Evolutionary conservation across 2,329 filamentous ascomycete genomes (phyloP).

Genomic region (Colletotrichum brevisporum): DNA sequence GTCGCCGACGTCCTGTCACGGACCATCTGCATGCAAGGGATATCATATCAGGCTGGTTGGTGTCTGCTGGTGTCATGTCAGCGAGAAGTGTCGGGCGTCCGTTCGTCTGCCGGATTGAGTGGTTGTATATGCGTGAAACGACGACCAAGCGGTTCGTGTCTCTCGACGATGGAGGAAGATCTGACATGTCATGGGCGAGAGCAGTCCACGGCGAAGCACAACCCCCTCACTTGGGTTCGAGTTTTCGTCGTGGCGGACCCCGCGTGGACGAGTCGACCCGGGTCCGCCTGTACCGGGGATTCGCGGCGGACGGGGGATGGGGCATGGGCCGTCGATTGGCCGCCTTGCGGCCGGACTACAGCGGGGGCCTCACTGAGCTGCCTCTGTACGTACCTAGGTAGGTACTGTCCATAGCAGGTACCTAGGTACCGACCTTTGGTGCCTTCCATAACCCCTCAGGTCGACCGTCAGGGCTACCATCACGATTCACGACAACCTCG

Average conservation of each 20-base stretch:
- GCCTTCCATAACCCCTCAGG: no score
- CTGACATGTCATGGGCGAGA: conserved; percentile 24
- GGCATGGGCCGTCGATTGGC: conserved; percentile 9
- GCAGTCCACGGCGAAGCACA: conserved; percentile 2
- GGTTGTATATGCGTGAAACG: background rate
- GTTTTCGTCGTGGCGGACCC: background rate
- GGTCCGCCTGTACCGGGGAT: background rate
- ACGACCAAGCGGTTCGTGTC: background rate
- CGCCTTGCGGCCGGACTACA: conserved; percentile 13
- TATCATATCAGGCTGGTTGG: conserved; percentile 25
- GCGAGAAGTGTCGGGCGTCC: conserved; percentile 18
- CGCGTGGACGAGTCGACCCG: background rate
- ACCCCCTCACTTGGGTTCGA: conserved; percentile 21
- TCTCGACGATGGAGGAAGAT: conserved; percentile 4
- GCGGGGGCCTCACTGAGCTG: no score
- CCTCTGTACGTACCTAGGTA: no score
- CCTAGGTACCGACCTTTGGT: no score
- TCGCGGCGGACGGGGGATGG: background rate
- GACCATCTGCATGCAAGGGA: conserved; percentile 36
- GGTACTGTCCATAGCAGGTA: no score
- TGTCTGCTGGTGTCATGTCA: conserved; percentile 24
- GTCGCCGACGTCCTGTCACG: conserved; percentile 19
- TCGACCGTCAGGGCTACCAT: no score
- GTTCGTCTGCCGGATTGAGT: conserved; percentile 9
- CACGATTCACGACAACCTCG: no score